phyloP scores from a whole-genome alignment of 768 basidiomycete species.

The Boletus sensibilis region DNA sequence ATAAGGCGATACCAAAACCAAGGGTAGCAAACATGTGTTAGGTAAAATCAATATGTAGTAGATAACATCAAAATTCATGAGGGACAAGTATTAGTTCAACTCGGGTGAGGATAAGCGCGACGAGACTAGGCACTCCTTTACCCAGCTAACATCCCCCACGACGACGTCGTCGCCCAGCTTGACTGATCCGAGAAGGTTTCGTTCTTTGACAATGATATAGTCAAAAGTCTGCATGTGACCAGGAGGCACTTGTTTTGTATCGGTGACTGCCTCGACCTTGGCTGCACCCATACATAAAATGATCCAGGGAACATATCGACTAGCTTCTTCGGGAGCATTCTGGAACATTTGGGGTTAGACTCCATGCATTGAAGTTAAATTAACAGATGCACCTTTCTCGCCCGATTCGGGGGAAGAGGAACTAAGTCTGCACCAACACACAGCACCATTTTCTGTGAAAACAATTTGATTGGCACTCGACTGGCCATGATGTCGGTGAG shows the following conservation, averaged over 20 bases:
- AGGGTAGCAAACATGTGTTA: background rate
- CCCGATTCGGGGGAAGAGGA: constrained; percentile 35
- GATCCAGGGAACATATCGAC: constrained; percentile 57
- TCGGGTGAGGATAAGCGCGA: constrained; percentile 46
- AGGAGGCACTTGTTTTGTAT: constrained; percentile 35
- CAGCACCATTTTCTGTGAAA: constrained; percentile 53
- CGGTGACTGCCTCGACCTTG: constrained; percentile 62
- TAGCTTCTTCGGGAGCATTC: constrained; percentile 35
- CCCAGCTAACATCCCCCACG: constrained; percentile 62
- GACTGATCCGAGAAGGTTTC: constrained; percentile 26
- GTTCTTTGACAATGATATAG: constrained; percentile 62
- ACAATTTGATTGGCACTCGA: constrained; percentile 54
- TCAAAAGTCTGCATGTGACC: constrained; percentile 43
- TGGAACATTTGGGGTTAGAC: constrained; percentile 11
- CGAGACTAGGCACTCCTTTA: constrained; percentile 74
- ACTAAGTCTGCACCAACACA: constrained; percentile 60
- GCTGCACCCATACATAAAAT: constrained; percentile 77
- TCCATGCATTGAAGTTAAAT: no score
- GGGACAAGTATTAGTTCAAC: constrained; percentile 2
- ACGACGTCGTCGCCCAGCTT: constrained; percentile 29
- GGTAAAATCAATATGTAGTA: constrained; percentile 6
- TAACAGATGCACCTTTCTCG: constrained; percentile 20
- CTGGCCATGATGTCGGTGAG: constrained; percentile 60
- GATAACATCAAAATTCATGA: background rate
- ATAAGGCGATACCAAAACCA: background rate